Evolutionary conservation across 306 rosid species (phyloP), one percentile per base, ranked within the genome.

Genomic region (Acacia confusa): DNA sequence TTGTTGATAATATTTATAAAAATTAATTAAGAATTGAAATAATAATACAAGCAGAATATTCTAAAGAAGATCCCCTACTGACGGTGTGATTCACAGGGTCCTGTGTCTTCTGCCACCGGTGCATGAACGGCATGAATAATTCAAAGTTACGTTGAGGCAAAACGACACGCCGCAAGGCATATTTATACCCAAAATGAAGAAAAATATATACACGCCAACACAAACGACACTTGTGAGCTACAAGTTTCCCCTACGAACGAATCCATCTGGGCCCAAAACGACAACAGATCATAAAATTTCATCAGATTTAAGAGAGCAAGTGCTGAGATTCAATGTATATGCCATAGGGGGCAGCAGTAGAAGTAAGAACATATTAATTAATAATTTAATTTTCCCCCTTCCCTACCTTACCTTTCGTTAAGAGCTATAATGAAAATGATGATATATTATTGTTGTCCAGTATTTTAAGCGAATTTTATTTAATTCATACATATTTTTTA

Each of bases 301-400:
- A 28, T n/a, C 25, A 19, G 6, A n/a, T 43, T 32, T 43, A 60
- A 45, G 40, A 19, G 83, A n/a, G 41, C 24, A 0, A 15, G 10
- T 32, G 20, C 70, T 9, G 20, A 34, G 73, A 45, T 61, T 28
- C 79, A 74, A 74, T 81, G 84, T 25, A 81, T 24, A 30, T 58
- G 65, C 27, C 65, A 12, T 6, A 12, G 4, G 19, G 8, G 17
- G 17, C 16, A 27, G 38, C 36, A 6, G 38, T 13, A 4, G 38
- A 27, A 13, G 38, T 27, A 20, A 13, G 36, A 55, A 17, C 58
- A 4, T 15, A 15, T 5, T 48, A 10, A 16, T 14, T 48, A 48
- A 48, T 44, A 44, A 12, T 34, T 34, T 34, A 0, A 4, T 36
- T 36, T 36, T 36, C 0, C 0, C 6, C 7, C 38, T 0, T 34